Evolutionary conservation across 768 basidiomycete genomes (phyloP), one percentile per base, ranked within the genome.

Genomic region (Xerocomellus chrysenteron): DNA sequence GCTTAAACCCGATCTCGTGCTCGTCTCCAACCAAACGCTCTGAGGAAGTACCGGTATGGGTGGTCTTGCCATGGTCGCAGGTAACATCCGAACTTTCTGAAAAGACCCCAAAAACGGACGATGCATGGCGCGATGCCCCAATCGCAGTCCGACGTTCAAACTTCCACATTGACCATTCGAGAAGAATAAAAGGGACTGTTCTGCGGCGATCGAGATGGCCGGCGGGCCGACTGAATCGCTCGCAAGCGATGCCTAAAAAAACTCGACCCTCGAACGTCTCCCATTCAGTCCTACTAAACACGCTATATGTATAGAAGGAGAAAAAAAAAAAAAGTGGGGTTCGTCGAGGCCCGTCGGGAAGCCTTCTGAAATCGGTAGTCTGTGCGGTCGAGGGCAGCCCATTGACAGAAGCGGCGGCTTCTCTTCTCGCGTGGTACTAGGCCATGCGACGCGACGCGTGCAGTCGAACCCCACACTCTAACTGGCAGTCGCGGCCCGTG

Each of bases 371-470:
- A 2, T 10, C 10, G 30, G 30, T 11, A 10, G 4, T 11, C 1
- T 32, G 30, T 32, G 30, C 30, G 9, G 30, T 32, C 30, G 30
- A 32, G 30, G 30, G 30, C 30, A 9, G 30, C 21, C 21, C 30
- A 32, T 32, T 11, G 30, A 32, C 30, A 48, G 58, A 61, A 48
- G 52, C 35, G 17, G 26, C 21, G 26, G 6, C 28, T 28, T 28
- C 28, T 9, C 9, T 9, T 10, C 30, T 11, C 32, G 50, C 60
- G 61, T 63, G 61, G 37, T 44, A 26, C 21, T 21, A 28, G 41
- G 17, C 36, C 60, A 60, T 47, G 54, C 44, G 53, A 60, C 33
- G 36, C 59, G 47, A 54, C 39, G 19, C 40, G 39, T 47, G 30
- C 35, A 7, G 16, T 44, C 35, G 45, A 37, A 47, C 44, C 55